A percentile compares a stretch with the other conserved stretches of the same genome.
Evolutionary conservation across 1,139 yeast species (phyloP).

Genomic region (Sugiyamaella neomexicana): DNA sequence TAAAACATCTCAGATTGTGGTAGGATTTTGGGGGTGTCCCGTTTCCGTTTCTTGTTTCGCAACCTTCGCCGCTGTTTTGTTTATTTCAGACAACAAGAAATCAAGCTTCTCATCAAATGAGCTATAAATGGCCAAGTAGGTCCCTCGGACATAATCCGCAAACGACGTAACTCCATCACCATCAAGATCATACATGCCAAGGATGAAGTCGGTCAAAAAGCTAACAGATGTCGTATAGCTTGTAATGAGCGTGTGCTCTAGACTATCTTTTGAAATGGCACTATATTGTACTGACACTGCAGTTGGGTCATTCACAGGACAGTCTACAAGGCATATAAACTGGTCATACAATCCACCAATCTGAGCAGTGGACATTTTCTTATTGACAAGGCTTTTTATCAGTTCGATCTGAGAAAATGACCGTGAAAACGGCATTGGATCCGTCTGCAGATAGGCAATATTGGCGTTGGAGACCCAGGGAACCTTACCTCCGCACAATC

Average conservation of each 20-base stretch:
- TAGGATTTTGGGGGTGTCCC: neutral
- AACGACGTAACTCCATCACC: constrained; percentile 29
- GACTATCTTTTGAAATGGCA: constrained; percentile 8
- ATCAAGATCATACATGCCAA: constrained; percentile 28
- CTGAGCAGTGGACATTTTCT: constrained; percentile 25
- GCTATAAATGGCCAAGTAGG: constrained; percentile 14
- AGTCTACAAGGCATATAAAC: constrained; percentile 30
- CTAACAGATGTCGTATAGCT: constrained; percentile 1
- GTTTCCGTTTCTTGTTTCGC: too few species aligned
- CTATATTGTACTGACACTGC: neutral
- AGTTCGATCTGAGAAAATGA: constrained; percentile 20
- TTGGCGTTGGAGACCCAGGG: constrained; percentile 28
- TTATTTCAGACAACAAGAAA: neutral
- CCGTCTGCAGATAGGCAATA: constrained; percentile 9
- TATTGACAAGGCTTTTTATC: constrained; percentile 4
- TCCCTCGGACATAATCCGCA: constrained; percentile 27
- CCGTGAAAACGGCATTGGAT: constrained; percentile 4
- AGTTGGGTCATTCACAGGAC: neutral
- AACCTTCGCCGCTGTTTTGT: neutral
- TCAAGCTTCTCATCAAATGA: constrained; percentile 8
- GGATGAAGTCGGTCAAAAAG: constrained; percentile 20
- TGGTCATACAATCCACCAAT: constrained; percentile 34
- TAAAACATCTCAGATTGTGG: constrained; percentile 10
- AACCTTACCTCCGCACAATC: constrained; percentile 12
- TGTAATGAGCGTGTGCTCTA: constrained; percentile 9